Base-by-base conservation (phyloP, 169 alveolate species). In the Eimeria sp. region DNA sequence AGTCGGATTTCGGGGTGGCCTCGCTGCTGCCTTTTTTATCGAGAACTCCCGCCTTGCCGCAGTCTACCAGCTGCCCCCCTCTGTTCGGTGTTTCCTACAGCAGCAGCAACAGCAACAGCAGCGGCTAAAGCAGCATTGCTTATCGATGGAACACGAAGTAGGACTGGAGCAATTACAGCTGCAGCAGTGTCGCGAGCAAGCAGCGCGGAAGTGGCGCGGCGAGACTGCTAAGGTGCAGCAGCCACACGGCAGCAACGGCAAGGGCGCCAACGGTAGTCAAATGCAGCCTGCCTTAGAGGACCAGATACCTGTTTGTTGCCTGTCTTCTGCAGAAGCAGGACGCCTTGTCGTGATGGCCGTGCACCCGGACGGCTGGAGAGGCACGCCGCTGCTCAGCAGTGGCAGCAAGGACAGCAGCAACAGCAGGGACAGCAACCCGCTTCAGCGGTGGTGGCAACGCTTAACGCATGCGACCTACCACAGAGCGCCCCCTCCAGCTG, bases 231-330 rank as follows among this genome's bases (percentile, higher is more conserved):
- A 49, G 71, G 62, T 49, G 85, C 85, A 76, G 87, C 90, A 27
- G 10, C 90, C 20, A 27, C 60, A n/a, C 33, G 64, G 16, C 6
- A 30, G 71, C 72, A 54, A 52, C n/a, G 52, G 49, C 90, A 30
- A 54, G 74, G 54, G 71, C 56, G 25, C 33, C 49, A 11, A 72
- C 71, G 33, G 30, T n/a, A 25, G 56, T 58, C 52, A 30, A 23
- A 6, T 54, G 72, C 74, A 49, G 90, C 90, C 8, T 58, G 54
- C 60, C 3, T 46, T 43, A 43, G 66, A 77, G 87, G 62, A 30
- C 33, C 90, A 82, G 90, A 33, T 82, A 6, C 90, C 90, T 16
- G 90, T 82, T 13, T 82, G 90, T 72, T 82, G 90, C 90, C 18
- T 82, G 72, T 82, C 6, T 14, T 8, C 90, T 30, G 90, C 90